These are phyloP conservation scores for Sphaerostilbella broomeana DNA, from an alignment of 2,329 filamentous ascomycete species.

Conservation along the genomic window DNA sequence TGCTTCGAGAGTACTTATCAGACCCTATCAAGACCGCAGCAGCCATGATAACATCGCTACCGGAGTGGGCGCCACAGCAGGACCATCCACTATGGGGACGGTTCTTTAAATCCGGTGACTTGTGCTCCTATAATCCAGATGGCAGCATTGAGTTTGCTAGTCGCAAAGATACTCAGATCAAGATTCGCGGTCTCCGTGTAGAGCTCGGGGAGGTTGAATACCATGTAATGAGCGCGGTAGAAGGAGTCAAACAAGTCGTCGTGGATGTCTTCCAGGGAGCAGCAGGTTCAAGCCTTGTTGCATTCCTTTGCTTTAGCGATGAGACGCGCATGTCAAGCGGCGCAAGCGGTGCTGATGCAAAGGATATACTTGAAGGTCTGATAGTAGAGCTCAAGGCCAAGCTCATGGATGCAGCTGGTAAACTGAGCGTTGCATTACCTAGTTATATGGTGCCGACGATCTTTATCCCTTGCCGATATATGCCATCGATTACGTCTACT, in stretches of 20 bases:
- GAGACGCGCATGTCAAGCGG: background rate
- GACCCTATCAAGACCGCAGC: conserved; percentile 1
- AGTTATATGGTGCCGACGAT: conserved; percentile 6
- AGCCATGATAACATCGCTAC: background rate
- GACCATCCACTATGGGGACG: conserved; percentile 2
- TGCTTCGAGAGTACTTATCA: conserved; percentile 19
- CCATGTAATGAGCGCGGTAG: background rate
- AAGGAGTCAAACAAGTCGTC: background rate
- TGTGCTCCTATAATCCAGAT: conserved; percentile 2
- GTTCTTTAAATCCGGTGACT: conserved; percentile 8
- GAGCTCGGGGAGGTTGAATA: conserved; percentile 9
- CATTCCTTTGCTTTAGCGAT: conserved; percentile 4
- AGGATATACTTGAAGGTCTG: conserved; percentile 7
- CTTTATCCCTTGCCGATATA: conserved; percentile 3
- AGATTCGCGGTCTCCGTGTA: conserved; percentile 2
- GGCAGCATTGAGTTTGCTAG: conserved; percentile 5
- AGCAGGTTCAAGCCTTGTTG: background rate
- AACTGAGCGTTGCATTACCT: conserved; percentile 1
- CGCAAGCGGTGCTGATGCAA: background rate
- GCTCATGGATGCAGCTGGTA: background rate
- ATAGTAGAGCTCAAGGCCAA: conserved; percentile 9
- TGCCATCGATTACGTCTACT: conserved; percentile 1
- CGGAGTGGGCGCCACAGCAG: conserved; percentile 1
- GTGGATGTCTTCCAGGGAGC: conserved; percentile 6
- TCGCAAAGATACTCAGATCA: conserved; percentile 7